phyloP scores from a whole-genome alignment of 2,329 filamentous ascomycete species.

The Alternaria dauci region DNA sequence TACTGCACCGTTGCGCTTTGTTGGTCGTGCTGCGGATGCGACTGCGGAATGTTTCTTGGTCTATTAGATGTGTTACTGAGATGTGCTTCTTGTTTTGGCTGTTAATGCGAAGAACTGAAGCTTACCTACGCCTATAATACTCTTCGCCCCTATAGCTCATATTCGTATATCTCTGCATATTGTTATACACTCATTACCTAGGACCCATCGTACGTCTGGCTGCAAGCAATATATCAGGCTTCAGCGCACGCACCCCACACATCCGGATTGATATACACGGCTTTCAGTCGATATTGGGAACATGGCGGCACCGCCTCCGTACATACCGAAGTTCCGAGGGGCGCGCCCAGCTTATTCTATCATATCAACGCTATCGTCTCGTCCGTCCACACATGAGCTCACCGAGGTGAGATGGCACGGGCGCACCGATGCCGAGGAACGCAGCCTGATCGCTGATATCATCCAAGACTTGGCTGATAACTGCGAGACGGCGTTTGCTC shows the following conservation, averaged over 20 bases:
- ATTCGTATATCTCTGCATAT: neutral
- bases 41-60: slow-evolving; percentile 9
- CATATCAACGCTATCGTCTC: slow-evolving; percentile 8
- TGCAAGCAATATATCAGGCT: slow-evolving; percentile 13
- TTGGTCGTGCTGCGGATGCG: slow-evolving; percentile 16
- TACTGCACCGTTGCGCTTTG: slow-evolving; percentile 7
- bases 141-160: slow-evolving; percentile 7
- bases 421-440: slow-evolving; percentile 6
- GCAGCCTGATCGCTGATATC: slow-evolving; percentile 25
- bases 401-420: neutral
- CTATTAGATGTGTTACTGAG: slow-evolving; percentile 6
- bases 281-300: slow-evolving; percentile 6
- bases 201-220: slow-evolving; percentile 8
- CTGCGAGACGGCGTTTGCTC: slow-evolving; percentile 24
- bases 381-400: neutral
- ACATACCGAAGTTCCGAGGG: slow-evolving; percentile 8
- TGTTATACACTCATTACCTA: slow-evolving; percentile 3
- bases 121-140: neutral
- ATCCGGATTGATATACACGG: slow-evolving; percentile 8
- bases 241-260: slow-evolving; percentile 11
- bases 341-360: neutral
- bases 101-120: neutral
- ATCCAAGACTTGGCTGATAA: slow-evolving; percentile 29
- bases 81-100: slow-evolving; percentile 4
- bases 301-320: slow-evolving; percentile 12